Conservation (phyloP, 1,139 yeast genomes). For the Barnettozyma hawaiiensis region DNA sequence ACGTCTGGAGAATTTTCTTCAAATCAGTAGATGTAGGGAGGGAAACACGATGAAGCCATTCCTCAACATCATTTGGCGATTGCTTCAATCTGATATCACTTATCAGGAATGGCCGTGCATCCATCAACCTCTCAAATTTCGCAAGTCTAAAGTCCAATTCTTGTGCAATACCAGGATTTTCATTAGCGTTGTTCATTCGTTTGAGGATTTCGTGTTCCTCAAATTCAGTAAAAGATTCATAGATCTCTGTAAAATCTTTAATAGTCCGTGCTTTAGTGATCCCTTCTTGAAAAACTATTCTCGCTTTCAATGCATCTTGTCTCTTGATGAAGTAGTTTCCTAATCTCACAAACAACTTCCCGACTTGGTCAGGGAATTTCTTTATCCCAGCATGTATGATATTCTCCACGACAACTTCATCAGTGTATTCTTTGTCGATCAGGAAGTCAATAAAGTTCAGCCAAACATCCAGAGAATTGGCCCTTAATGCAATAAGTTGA, state of each 20-base stretch:
- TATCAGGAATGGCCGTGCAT: slow-evolving; percentile 48
- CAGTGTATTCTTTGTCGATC: slow-evolving; percentile 20
- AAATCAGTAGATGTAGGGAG: slow-evolving; percentile 35
- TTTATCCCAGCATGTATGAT: slow-evolving; percentile 36
- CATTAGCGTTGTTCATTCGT: slow-evolving; percentile 28
- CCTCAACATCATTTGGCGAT: slow-evolving; percentile 53
- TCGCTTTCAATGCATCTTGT: slow-evolving; percentile 37
- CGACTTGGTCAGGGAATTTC: slow-evolving; percentile 58
- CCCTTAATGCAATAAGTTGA: slow-evolving; percentile 30
- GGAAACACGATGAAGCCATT: slow-evolving; percentile 62
- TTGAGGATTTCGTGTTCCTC: slow-evolving; percentile 47
- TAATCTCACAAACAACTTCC: slow-evolving; percentile 44
- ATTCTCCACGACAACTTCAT: slow-evolving; percentile 28
- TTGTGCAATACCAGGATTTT: slow-evolving; percentile 14
- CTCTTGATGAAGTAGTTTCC: slow-evolving; percentile 43
- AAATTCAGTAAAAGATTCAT: slow-evolving; percentile 57
- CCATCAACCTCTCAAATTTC: slow-evolving; percentile 50
- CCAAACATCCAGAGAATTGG: slow-evolving; percentile 41
- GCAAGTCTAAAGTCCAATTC: slow-evolving; percentile 41
- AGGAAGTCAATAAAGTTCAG: slow-evolving; percentile 44
- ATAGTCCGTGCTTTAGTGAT: slow-evolving; percentile 41
- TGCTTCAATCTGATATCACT: slow-evolving; percentile 65
- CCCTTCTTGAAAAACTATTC: slow-evolving; percentile 46
- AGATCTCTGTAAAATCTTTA: slow-evolving; percentile 59
- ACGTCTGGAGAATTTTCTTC: slow-evolving; percentile 47